Evolutionary conservation across 1,139 yeast species (phyloP).

Genomic region (Kodamaea sp.): DNA sequence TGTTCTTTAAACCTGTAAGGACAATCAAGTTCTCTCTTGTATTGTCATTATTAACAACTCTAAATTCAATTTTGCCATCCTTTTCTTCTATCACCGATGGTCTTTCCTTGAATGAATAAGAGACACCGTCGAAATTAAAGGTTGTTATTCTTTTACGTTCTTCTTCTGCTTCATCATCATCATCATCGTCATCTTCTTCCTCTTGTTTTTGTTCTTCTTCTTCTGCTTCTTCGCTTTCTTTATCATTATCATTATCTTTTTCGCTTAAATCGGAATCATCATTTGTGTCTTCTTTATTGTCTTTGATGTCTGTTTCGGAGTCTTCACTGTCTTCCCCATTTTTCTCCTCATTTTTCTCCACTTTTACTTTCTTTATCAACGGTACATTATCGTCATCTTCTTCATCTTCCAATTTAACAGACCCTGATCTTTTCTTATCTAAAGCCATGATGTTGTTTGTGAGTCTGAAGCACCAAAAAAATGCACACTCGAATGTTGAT

Average conservation of each 20-base stretch:
- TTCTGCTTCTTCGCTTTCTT: slow-evolving; percentile 12
- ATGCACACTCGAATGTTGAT: neutral
- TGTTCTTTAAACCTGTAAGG: slow-evolving; percentile 89
- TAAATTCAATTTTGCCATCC: slow-evolving; percentile 85
- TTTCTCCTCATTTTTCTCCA: slow-evolving; percentile 6
- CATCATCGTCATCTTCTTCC: slow-evolving; percentile 39
- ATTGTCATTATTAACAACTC: slow-evolving; percentile 95
- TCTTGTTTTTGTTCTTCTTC: slow-evolving; percentile 15
- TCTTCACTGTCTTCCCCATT: slow-evolving; percentile 6
- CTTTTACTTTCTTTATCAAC: slow-evolving; percentile 29
- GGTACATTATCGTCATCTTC: slow-evolving; percentile 33
- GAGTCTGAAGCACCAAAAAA: neutral
- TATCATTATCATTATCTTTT: slow-evolving; percentile 9
- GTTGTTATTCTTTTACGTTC: slow-evolving; percentile 45
- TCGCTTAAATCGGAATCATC: slow-evolving; percentile 8
- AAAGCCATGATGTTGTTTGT: slow-evolving; percentile 20
- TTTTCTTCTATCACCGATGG: slow-evolving; percentile 92
- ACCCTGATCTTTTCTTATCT: slow-evolving; percentile 28
- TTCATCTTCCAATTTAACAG: slow-evolving; percentile 21
- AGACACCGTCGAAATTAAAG: slow-evolving; percentile 64
- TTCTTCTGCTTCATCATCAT: slow-evolving; percentile 50
- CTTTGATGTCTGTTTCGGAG: slow-evolving; percentile 12
- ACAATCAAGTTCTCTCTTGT: slow-evolving; percentile 84
- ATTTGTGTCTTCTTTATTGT: slow-evolving; percentile 15
- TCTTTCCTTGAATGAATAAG: slow-evolving; percentile 82